Evolutionary conservation across 306 rosid genomes (phyloP).

Genomic region (Pyrus betulifolia): DNA sequence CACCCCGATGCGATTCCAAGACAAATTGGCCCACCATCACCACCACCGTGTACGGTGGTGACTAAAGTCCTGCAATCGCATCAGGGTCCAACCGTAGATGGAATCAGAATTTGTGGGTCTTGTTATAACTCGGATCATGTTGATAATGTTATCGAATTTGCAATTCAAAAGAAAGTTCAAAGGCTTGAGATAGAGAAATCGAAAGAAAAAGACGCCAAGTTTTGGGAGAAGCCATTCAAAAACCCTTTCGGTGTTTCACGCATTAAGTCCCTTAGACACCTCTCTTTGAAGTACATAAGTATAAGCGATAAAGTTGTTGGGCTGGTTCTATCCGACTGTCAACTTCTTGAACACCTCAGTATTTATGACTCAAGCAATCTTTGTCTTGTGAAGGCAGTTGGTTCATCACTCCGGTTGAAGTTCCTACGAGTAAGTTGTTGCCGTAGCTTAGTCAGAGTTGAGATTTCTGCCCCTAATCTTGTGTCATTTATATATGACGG

Average conservation of each 20-base stretch:
- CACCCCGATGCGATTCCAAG: too few species aligned
- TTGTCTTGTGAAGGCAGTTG: neutral
- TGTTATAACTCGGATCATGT: neutral
- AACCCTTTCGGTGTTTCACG: neutral
- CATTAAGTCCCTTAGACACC: neutral
- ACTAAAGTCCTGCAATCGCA: neutral
- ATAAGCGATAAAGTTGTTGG: neutral
- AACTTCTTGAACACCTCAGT: neutral
- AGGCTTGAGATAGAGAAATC: neutral
- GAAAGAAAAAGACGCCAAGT: too few species aligned
- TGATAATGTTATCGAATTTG: neutral
- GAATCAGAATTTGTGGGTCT: neutral
- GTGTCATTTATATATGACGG: neutral
- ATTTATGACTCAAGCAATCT: neutral
- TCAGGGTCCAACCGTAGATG: neutral
- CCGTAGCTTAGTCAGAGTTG: neutral
- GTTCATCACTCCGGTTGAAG: neutral
- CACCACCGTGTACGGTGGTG: neutral
- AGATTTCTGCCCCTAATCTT: neutral
- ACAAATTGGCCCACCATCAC: too few species aligned
- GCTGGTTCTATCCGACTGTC: neutral
- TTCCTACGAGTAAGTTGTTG: neutral
- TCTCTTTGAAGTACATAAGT: neutral
- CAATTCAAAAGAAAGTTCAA: neutral
- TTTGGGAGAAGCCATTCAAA: neutral